phyloP scores from a whole-genome alignment of 2,329 filamentous ascomycete genomes.

The Colletotrichum spinosum region DNA sequence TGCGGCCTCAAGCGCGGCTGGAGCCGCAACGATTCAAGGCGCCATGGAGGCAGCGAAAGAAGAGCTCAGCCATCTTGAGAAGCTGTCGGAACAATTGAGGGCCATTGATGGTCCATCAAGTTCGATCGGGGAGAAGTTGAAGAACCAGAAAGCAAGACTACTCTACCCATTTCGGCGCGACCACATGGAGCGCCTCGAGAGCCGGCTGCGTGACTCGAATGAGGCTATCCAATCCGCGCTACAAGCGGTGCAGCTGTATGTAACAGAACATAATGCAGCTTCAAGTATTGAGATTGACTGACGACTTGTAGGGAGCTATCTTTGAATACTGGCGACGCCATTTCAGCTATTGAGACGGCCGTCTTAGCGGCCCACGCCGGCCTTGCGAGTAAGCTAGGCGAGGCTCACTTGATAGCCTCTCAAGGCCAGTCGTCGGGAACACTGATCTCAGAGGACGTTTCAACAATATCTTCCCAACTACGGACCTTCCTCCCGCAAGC shows the following conservation, averaged over 20 bases:
- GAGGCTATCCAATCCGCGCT: neutral
- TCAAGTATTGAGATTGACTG: neutral
- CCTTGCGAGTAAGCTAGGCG: conserved; percentile 11
- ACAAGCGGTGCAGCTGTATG: neutral
- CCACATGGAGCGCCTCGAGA: neutral
- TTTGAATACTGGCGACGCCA: neutral
- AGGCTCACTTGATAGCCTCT: rapidly evolving
- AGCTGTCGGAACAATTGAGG: neutral
- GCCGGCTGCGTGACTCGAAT: neutral
- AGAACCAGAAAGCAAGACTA: neutral
- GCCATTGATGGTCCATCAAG: neutral
- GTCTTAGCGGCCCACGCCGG: neutral
- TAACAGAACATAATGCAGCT: neutral
- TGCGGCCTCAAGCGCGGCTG: rapidly evolving
- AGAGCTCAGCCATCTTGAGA: neutral
- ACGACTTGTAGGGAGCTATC: neutral
- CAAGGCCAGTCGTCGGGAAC: neutral
- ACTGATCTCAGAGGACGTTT: neutral
- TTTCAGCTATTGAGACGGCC: neutral
- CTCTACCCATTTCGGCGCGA: conserved; percentile 3
- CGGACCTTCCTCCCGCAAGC: too few relatives aligned
- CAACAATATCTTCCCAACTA: neutral
- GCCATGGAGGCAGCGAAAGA: neutral
- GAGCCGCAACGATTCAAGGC: neutral
- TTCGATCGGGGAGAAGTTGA: neutral